Conservation (phyloP, 768 basidiomycete species). For the Leccinum disarticulatum region DNA sequence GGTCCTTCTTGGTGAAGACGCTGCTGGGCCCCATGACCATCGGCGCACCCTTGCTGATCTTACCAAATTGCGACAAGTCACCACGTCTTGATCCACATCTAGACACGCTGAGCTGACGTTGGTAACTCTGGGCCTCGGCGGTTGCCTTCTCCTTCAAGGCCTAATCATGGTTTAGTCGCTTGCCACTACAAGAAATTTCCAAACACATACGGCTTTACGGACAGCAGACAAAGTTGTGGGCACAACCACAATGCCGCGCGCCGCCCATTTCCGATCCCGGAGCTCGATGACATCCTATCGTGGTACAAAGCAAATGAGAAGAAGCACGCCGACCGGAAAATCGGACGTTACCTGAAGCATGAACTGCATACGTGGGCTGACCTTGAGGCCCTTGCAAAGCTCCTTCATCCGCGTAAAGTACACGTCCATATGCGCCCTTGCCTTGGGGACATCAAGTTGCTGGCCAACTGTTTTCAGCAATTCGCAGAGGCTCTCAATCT, state of each 20-base stretch:
- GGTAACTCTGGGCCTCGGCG: conserved; percentile 63
- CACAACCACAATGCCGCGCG: conserved; percentile 68
- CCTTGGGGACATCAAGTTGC: conserved; percentile 77
- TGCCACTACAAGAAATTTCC: background rate
- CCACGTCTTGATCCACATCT: conserved; percentile 90
- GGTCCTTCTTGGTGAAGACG: conserved; percentile 76
- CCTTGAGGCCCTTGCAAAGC: conserved; percentile 67
- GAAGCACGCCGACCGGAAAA: background rate
- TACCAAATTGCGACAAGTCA: conserved; percentile 84
- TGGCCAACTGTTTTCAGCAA: conserved; percentile 86
- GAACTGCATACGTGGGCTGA: conserved; percentile 87
- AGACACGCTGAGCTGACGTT: conserved; percentile 75
- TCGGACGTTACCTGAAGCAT: conserved; percentile 80
- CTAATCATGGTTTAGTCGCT: conserved; percentile 31
- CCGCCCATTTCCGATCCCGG: conserved; percentile 78
- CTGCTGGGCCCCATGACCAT: conserved; percentile 84
- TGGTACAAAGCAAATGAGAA: conserved; percentile 1
- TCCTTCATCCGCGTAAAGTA: conserved; percentile 92
- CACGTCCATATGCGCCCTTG: conserved; percentile 83
- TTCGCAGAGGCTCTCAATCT: conserved; percentile 94
- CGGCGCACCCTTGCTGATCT: conserved; percentile 69
- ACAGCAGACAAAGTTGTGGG: conserved; percentile 89
- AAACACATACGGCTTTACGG: conserved; percentile 70
- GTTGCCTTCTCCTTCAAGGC: too few relatives aligned
- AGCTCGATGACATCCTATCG: conserved; percentile 87